These are phyloP conservation scores for Fraxinus ornus DNA, from an alignment of 305 asterid genomes.

Conservation along the genomic window DNA sequence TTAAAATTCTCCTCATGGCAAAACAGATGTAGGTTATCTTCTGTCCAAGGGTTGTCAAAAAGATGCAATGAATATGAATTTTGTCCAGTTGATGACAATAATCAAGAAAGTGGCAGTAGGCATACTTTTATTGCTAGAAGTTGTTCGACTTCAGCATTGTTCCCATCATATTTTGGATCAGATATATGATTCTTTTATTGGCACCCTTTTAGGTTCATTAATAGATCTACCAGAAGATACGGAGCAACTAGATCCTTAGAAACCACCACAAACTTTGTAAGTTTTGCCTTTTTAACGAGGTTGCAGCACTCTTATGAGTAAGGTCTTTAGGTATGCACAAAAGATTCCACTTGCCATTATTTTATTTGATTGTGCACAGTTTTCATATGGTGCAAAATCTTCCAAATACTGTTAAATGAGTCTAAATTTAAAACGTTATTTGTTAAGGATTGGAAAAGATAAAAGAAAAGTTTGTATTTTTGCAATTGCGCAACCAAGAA, in stretches of 20 bases:
- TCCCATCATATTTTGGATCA: no score
- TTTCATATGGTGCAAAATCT: not conserved
- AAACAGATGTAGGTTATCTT: not conserved
- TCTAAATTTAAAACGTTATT: not conserved
- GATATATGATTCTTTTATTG: not conserved
- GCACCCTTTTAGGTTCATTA: not conserved
- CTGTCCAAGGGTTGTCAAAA: not conserved
- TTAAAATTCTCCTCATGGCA: not conserved
- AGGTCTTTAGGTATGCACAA: no score
- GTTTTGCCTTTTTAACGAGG: no score
- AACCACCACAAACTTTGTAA: no score
- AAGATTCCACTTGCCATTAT: no score
- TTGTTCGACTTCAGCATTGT: no score
- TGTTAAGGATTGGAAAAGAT: not conserved
- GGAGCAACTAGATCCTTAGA: not conserved
- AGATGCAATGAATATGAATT: not conserved
- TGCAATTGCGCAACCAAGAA: not conserved
- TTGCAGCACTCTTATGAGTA: no score
- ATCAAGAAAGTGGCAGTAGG: not conserved
- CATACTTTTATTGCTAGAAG: not conserved
- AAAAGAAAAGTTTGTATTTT: not conserved
- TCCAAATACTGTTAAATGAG: not conserved
- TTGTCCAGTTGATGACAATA: not conserved
- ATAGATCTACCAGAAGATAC: not conserved
- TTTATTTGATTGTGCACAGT: no score